A percentile compares a stretch with the other conserved stretches of the same genome.
Conservation (phyloP, 1,284 basidiomycete genomes). For the Ganoderma sinense region DNA sequence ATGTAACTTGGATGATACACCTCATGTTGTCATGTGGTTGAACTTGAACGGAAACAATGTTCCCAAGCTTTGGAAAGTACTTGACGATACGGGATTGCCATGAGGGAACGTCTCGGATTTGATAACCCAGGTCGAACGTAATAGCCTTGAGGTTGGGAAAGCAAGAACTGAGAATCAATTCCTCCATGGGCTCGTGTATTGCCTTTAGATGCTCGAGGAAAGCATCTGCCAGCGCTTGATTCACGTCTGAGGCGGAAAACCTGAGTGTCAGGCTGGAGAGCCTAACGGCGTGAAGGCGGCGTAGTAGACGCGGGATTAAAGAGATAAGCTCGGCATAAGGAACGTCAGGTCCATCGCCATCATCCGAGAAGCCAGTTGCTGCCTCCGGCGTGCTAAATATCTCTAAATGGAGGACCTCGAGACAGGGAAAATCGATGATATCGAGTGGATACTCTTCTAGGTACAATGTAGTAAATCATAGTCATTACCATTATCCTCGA, state of each 20-base stretch:
- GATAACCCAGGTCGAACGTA: not conserved
- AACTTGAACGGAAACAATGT: not conserved
- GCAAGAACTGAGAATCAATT: not conserved
- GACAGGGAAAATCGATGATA: not conserved
- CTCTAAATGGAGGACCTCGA: not conserved
- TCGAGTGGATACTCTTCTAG: not conserved
- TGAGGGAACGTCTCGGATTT: not conserved
- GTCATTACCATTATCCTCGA: no score
- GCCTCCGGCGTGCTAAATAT: not conserved
- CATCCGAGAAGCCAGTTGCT: not conserved
- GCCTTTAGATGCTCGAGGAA: not conserved
- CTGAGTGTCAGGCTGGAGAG: not conserved
- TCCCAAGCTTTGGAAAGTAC: not conserved
- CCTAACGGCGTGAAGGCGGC: not conserved
- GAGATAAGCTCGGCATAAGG: not conserved
- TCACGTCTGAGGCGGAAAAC: not conserved
- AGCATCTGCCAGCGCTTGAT: not conserved
- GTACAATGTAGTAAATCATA: not conserved
- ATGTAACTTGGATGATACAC: not conserved
- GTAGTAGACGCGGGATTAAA: not conserved
- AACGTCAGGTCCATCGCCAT: not conserved
- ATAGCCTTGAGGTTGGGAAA: not conserved
- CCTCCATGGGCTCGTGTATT: not conserved
- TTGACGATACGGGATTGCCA: not conserved
- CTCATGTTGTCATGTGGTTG: not conserved